These are phyloP conservation scores for Neotropicomus parvogracilis DNA, from an alignment of 1,284 basidiomycete genomes.

Conservation along the genomic window DNA sequence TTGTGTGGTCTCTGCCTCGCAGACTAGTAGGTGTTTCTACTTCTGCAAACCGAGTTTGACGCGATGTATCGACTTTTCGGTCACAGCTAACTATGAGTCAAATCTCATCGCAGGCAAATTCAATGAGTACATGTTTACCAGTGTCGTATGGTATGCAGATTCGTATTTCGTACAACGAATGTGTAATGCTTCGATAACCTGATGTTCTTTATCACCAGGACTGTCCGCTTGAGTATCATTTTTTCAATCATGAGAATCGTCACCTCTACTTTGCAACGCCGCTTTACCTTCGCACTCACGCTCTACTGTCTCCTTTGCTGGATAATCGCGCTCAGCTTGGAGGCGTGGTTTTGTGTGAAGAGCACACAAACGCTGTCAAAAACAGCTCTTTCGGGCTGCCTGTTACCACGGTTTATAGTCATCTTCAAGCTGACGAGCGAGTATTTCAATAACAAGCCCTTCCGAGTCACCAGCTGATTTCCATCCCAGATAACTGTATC, in stretches of 20 bases:
- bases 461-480: background rate
- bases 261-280: background rate
- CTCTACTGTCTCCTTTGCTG: constrained; percentile 8
- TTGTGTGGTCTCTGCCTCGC: background rate
- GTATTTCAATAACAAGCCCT: background rate
- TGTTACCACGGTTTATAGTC: background rate
- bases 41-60: too few relatives aligned
- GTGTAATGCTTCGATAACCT: background rate
- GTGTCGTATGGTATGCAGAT: constrained; percentile 9
- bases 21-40: constrained; percentile 1
- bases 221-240: constrained; percentile 18
- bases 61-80: background rate
- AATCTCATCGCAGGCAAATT: background rate
- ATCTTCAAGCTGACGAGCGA: constrained; percentile 5
- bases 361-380: background rate
- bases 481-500: constrained; percentile 3
- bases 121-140: constrained; percentile 6
- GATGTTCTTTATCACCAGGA: constrained; percentile 1
- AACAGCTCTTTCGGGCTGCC: background rate
- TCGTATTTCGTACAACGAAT: background rate
- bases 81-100: background rate
- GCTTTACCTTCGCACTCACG: background rate
- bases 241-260: constrained; percentile 11
- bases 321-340: background rate
- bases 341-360: constrained; percentile 8